Evolutionary conservation across 2,329 filamentous ascomycete species (phyloP), one percentile per base, ranked within the genome.

Genomic region (Colletotrichum kahawae): DNA sequence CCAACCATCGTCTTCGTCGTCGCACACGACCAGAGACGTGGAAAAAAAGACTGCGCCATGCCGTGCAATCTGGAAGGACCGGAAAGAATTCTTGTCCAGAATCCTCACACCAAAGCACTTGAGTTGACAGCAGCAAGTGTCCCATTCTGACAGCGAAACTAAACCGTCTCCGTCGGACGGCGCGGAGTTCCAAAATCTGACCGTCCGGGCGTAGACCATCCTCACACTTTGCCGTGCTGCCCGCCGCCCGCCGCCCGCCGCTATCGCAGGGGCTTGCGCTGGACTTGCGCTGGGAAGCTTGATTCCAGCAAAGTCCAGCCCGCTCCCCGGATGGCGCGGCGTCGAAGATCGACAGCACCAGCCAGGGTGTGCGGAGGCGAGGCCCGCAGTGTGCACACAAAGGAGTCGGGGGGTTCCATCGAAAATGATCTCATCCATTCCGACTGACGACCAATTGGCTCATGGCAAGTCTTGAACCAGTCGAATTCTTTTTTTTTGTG

Each of bases 391-490:
- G 16, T 36, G 60, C 27, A 56, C 13, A 56, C 38, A 56, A 67
- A 67, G 64, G 64, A 36, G 38, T 33, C 31, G 29, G 29, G 56
- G 56, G 54, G 54, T 57, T 67, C 72, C 72, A 64, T 75, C 71
- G n/a, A 60, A 57, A 74, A 73, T 73, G 73, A 75, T 60, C 73
- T 75, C 73, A 73, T 68, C 27, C 57, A 67, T 31, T 38, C n/a
- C 36, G 21, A 21, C 13, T 54, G 21, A 24, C 63, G 64, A 18
- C 57, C 64, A 68, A 75, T 75, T 51, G 62, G 62, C 43, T 31
- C 16, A 24, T 48, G 29, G 36, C n/a, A 57, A 43, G 43, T 51
- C 33, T 21, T 34, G 31, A 62, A 29, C 29, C 8, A 38, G 33
- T 57, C 43, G 21, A 63, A 9, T 69, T 54, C 18, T 43, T 34